These are phyloP conservation scores for Yamadazyma spencermartinsiae DNA, from an alignment of 1,139 yeast genomes.

Conservation along the genomic window DNA sequence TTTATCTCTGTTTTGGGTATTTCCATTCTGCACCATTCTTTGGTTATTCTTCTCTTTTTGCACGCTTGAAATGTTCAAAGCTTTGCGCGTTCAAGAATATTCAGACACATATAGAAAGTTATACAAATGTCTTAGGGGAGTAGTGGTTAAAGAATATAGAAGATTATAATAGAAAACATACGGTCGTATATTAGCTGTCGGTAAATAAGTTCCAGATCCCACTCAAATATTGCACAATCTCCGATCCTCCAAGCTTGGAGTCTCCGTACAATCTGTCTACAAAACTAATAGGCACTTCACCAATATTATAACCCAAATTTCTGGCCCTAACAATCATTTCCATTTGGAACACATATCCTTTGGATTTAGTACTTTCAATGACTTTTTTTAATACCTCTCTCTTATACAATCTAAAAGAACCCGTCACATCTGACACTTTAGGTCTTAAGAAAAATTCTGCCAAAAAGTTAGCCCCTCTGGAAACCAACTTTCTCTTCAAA, in stretches of 20 bases:
- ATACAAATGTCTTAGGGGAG: too few species aligned
- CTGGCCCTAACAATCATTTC: slow-evolving; percentile 88
- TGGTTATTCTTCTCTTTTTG: too few species aligned
- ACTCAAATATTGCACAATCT: slow-evolving; percentile 73
- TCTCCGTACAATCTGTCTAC: slow-evolving; percentile 84
- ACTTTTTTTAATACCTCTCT: slow-evolving; percentile 67
- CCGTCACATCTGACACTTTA: slow-evolving; percentile 73
- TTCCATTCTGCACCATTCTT: not conserved
- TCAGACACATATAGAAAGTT: too few species aligned
- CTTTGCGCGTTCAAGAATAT: too few species aligned
- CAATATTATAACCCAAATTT: slow-evolving; percentile 67
- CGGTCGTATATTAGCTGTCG: slow-evolving; percentile 55
- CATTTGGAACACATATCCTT: slow-evolving; percentile 88
- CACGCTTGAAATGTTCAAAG: too few species aligned
- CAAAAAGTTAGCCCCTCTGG: slow-evolving; percentile 80
- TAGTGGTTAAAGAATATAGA: too few species aligned
- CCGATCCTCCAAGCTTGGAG: slow-evolving; percentile 79
- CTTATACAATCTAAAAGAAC: slow-evolving; percentile 76
- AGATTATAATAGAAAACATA: too few species aligned
- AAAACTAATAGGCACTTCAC: slow-evolving; percentile 78
- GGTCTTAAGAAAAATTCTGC: slow-evolving; percentile 76
- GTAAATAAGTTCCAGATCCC: slow-evolving; percentile 74
- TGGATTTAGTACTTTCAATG: slow-evolving; percentile 68
- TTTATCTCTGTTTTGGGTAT: slow-evolving; percentile 15
- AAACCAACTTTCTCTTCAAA: slow-evolving; percentile 73